phyloP scores from a whole-genome alignment of 2,329 filamentous ascomycete genomes.

The Exophiala sp. region DNA sequence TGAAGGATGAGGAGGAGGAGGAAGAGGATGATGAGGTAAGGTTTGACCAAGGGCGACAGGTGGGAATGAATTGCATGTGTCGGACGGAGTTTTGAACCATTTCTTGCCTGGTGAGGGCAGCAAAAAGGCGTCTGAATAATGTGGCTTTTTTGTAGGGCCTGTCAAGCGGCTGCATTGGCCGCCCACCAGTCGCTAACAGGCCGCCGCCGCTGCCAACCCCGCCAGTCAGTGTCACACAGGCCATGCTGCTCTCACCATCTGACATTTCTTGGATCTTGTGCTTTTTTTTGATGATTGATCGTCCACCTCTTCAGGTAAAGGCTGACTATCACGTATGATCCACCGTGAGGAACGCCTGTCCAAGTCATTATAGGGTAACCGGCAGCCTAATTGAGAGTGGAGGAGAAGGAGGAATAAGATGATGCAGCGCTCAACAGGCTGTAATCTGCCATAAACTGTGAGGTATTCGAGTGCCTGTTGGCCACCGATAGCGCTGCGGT shows the following conservation, averaged over 20 bases:
- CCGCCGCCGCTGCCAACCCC: not conserved
- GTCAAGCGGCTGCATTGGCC: slow-evolving; percentile 8
- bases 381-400: not conserved
- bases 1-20: not conserved
- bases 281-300: not conserved
- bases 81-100: not conserved
- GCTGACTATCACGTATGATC: too few species aligned
- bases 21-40: not conserved
- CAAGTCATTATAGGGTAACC: too few species aligned
- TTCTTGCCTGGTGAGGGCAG: slow-evolving; percentile 1
- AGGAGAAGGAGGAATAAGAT: slow-evolving; percentile 1
- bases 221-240: not conserved
- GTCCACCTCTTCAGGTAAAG: too few species aligned
- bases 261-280: not conserved
- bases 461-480: slow-evolving; percentile 9
- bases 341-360: too few species aligned
- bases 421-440: slow-evolving; percentile 8
- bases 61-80: not conserved
- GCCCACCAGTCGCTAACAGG: not conserved
- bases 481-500: slow-evolving; percentile 11
- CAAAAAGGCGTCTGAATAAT: not conserved
- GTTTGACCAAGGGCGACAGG: not conserved
- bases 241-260: not conserved
- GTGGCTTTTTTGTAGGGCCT: slow-evolving; percentile 1
- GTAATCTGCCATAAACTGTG: slow-evolving; percentile 6